Evolutionary conservation across 148 eudicot species (phyloP).

Genomic region (Drosera capensis): DNA sequence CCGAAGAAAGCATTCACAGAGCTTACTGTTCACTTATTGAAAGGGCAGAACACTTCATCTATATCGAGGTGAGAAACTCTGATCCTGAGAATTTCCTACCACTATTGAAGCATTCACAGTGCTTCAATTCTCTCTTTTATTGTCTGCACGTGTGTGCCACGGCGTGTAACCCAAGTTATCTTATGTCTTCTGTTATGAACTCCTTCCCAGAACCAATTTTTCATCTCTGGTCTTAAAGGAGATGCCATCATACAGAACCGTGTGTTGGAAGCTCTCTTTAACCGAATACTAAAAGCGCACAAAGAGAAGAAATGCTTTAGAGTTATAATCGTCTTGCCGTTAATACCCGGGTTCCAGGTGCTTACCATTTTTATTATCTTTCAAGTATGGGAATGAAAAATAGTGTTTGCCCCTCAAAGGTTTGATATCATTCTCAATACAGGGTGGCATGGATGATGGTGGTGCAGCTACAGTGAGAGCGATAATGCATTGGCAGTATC

Average conservation of each 20-base stretch:
- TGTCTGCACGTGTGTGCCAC: background rate
- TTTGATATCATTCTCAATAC: conserved; percentile 12
- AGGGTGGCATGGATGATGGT: conserved; percentile 96
- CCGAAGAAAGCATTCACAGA: conserved; percentile 90
- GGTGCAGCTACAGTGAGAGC: conserved; percentile 99
- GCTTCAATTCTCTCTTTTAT: background rate
- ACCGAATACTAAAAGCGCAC: conserved; percentile 70
- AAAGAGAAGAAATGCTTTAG: conserved; percentile 70
- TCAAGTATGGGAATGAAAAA: background rate
- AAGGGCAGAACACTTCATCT: conserved; percentile 72
- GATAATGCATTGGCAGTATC: conserved; percentile 96
- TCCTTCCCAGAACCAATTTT: conserved; percentile 93
- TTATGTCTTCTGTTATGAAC: background rate
- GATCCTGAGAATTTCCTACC: background rate
- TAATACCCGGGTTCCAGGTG: conserved; percentile 97
- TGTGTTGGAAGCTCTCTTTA: conserved; percentile 60
- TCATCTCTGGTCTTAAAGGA: conserved; percentile 89
- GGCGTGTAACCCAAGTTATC: background rate
- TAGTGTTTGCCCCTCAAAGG: background rate
- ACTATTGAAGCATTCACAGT: background rate
- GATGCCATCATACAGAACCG: conserved; percentile 70
- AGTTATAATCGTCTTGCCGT: conserved; percentile 81
- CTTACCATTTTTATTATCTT: conserved; percentile 1
- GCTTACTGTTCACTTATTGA: conserved; percentile 92
- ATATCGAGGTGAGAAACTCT: conserved; percentile 61